phyloP scores from a whole-genome alignment of 768 basidiomycete species.

The Polyporus arcularius region DNA sequence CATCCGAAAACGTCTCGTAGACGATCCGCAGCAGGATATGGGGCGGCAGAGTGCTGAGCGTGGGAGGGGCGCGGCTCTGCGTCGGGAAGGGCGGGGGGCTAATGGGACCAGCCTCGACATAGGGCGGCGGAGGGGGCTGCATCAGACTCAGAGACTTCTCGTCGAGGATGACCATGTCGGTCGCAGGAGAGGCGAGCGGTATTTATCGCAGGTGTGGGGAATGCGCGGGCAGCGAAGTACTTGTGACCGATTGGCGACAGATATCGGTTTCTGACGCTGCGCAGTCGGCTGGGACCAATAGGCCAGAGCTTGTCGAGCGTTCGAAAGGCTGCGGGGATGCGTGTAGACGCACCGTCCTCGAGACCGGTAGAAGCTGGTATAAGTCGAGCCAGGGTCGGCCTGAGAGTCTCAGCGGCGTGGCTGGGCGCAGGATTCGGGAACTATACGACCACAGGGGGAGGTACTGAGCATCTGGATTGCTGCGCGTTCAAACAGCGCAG shows the following conservation, averaged over 20 bases:
- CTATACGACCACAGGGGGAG: too few species aligned
- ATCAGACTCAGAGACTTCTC: conserved; percentile 37
- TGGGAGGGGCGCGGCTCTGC: conserved; percentile 12
- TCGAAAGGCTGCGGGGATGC: conserved; percentile 14
- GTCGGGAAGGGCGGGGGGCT: conserved; percentile 40
- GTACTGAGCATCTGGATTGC: too few species aligned
- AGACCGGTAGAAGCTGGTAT: too few species aligned
- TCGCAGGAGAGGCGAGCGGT: conserved; percentile 10
- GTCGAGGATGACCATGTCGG: conserved; percentile 46
- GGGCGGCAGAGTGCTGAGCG: conserved; percentile 47
- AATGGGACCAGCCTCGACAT: conserved; percentile 26
- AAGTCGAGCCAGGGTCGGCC: conserved; percentile 1
- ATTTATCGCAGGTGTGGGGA: conserved; percentile 11
- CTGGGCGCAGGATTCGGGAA: too few species aligned
- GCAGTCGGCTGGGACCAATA: conserved; percentile 15
- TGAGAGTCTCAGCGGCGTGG: not conserved
- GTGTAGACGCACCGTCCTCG: not conserved
- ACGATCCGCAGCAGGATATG: conserved; percentile 73
- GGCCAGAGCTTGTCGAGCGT: conserved; percentile 4
- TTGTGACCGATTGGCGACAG: conserved; percentile 14
- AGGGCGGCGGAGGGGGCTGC: conserved; percentile 40
- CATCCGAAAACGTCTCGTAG: conserved; percentile 60
- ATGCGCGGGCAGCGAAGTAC: conserved; percentile 4
- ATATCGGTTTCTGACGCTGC: conserved; percentile 12
- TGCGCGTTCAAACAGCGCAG: too few species aligned